These are phyloP conservation scores for Cyberlindnera xishuangbannaensis DNA, from an alignment of 805 yeast species.

Conservation along the genomic window DNA sequence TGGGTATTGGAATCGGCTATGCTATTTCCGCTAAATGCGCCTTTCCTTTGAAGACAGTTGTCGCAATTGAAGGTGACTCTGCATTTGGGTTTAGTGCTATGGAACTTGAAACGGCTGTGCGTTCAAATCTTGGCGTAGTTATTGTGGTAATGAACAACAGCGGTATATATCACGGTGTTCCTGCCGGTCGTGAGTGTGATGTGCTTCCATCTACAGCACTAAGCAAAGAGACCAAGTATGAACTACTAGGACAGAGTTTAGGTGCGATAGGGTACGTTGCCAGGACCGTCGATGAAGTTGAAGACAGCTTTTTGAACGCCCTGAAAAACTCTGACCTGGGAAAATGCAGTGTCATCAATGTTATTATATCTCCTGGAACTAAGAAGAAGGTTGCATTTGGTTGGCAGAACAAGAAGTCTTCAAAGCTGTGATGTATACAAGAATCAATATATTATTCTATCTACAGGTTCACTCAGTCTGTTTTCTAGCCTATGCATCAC, in stretches of 20 bases:
- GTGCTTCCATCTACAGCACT: constrained; percentile 56
- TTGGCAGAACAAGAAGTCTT: constrained; percentile 58
- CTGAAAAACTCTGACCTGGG: constrained; percentile 26
- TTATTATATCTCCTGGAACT: constrained; percentile 55
- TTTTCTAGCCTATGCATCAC: constrained; percentile 24
- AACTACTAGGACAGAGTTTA: constrained; percentile 45
- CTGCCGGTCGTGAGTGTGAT: constrained; percentile 24
- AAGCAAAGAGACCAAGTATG: constrained; percentile 51
- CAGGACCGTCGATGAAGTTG: constrained; percentile 35
- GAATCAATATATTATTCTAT: neutral
- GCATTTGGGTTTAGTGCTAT: constrained; percentile 72
- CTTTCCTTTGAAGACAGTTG: constrained; percentile 37
- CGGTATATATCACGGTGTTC: constrained; percentile 65
- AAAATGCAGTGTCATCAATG: constrained; percentile 46
- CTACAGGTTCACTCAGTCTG: neutral
- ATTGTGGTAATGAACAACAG: constrained; percentile 67
- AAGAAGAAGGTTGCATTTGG: constrained; percentile 54
- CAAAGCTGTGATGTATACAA: constrained; percentile 12
- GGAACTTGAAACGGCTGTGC: constrained; percentile 65
- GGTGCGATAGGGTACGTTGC: constrained; percentile 53
- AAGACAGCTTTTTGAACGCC: constrained; percentile 30
- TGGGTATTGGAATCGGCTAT: constrained; percentile 72
- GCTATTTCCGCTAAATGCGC: constrained; percentile 56
- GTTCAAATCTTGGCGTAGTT: constrained; percentile 47
- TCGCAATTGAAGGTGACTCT: constrained; percentile 70